Evolutionary conservation across 139 green algal species (phyloP), one percentile per base, ranked within the genome.

Genomic region (Microglena sp.): DNA sequence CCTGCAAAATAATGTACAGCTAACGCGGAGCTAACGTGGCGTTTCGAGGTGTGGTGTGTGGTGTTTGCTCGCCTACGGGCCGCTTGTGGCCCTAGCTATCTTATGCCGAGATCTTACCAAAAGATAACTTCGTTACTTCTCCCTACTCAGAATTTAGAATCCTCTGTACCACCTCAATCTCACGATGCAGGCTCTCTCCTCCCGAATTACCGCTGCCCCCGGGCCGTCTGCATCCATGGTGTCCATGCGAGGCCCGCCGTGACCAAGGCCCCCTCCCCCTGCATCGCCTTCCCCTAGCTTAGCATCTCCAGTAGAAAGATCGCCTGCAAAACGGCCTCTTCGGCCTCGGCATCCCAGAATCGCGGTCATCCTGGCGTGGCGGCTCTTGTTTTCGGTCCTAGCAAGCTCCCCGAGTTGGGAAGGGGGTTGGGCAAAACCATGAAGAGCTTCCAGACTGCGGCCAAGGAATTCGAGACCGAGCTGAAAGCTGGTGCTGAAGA

Each of bases 321-420:
- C 11, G 40, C 40, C 18, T 18, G 46, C 82, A 77, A 64, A 68
- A 79, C 30, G 89, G 88, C 22, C 66, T 95, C 3, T 95, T 95
- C 62, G 89, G 89, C n/a, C 77, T 95, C 1, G 89, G 89, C 33
- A 68, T 90, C 21, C 88, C 88, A 1, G 89, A 95, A 59, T 95
- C 5, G 86, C 83, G 3, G 88, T 95, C 0, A 95, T 95, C 62
- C 85, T 1, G 89, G 89, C 40, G 86, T 95, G 1, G 82, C 86
- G 6, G 86, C 83, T 1, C 71, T 95, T n/a, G 77, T 95, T 21
- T 95, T 93, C 62, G 89, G 82, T 1, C 92, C 92, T n/a, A 89
- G 77, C 69, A 95, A 97, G 73, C 86, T 97, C 32, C 92, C 92
- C 1, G 91, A 96, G 68, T 72, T 97, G 1, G 92, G 92, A 28